Percentiles rank a stretch among this genome's conserved stretches.
Evolutionary conservation across 2,329 filamentous ascomycete genomes (phyloP).

Genomic region (Sporothrix schenckii): DNA sequence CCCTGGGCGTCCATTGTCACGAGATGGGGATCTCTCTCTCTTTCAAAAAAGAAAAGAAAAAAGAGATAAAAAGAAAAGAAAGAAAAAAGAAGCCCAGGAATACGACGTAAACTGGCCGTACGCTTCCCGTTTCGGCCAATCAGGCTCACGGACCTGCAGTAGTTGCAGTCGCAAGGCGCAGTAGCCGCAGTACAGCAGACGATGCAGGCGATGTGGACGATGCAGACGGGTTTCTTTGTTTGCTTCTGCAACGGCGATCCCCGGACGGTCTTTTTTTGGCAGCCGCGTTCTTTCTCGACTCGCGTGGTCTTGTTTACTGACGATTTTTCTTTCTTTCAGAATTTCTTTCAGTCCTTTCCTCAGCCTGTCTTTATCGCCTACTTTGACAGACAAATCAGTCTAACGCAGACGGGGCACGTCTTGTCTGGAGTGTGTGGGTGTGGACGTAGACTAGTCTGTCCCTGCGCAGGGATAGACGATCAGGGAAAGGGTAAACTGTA

Average conservation of each 20-base stretch:
- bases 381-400: constrained; percentile 14
- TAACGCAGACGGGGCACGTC: not conserved
- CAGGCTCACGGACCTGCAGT: constrained; percentile 22
- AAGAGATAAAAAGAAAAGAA: too few species aligned
- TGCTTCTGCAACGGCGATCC: constrained; percentile 22
- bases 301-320: not conserved
- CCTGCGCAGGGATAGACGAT: constrained; percentile 22
- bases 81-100: too few species aligned
- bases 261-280: constrained; percentile 21
- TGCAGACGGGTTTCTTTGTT: constrained; percentile 2
- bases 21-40: not conserved
- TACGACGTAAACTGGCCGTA: not conserved
- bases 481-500: not conserved
- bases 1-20: not conserved
- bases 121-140: constrained; percentile 20
- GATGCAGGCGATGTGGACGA: too few species aligned
- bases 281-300: not conserved
- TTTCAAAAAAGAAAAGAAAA: too few species aligned
- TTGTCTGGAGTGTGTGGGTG: not conserved
- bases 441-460: not conserved
- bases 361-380: not conserved
- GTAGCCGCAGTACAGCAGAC: not conserved
- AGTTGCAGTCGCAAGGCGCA: not conserved
- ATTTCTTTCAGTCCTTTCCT: not conserved
- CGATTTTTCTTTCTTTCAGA: not conserved